Evolutionary conservation across 148 eudicot genomes (phyloP), one percentile per base, ranked within the genome.

Genomic region (Suaeda aralocaspica): DNA sequence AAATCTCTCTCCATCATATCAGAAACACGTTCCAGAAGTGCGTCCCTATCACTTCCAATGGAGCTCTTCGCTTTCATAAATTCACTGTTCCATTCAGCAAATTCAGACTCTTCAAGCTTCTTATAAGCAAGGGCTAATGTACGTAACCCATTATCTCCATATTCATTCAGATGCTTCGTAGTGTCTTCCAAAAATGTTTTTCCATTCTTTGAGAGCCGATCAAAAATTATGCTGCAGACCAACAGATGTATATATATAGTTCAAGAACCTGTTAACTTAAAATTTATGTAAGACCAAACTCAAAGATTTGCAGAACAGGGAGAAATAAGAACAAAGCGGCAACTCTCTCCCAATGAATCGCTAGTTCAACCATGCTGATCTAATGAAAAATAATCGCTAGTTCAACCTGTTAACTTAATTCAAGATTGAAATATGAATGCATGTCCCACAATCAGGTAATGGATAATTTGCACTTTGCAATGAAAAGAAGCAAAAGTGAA

Each of bases 131-230:
- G 85, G 48, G 92, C 99, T 72, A 94, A 75, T 9, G 99, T 94
- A 41, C 99, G 89, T 69, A 94, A 79, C 14, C 99, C 99, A 67
- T 81, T 87, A 65, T 94, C 99, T 60, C 92, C 98, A 76, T 91
- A 94, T 29, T 88, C 96, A 71, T 94, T 88, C 48, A 94, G 77
- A 73, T 94, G 97, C 68, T 61, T 84, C 55, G 89, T 91, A 50
- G 98, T 94, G 69, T 84, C 70, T 34, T 80, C 87, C 72, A 80
- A 74, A 72, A 66, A 94, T 57, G 41, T 66, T 76, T 79, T 91
- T 66, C 98, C 98, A 36, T 89, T 86, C 66, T 85, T 91, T 52
- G 98, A 72, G 60, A 94, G 79, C 34, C 97, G 87, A 3, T 94
- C 97, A 79, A 88, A 91, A 24, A 94, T 91, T 71, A 94, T 86